Evolutionary conservation across 2,329 filamentous ascomycete genomes (phyloP).

Genomic region (Mycogone perniciosa): DNA sequence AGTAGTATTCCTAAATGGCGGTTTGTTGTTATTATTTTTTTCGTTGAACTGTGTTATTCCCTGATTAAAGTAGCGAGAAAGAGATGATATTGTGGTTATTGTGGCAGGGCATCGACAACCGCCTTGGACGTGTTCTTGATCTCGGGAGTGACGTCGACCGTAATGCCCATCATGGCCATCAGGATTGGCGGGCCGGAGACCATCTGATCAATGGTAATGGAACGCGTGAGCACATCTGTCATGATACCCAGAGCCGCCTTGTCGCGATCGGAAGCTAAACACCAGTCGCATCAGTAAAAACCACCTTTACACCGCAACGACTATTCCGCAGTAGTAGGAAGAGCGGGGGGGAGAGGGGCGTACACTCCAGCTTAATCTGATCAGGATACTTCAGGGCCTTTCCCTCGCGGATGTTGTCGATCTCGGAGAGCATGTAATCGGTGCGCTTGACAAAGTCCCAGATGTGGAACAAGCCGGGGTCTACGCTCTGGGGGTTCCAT

Average conservation of each 20-base stretch:
- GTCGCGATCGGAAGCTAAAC: slow-evolving; percentile 16
- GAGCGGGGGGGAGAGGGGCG: not conserved
- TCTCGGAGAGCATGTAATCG: slow-evolving; percentile 36
- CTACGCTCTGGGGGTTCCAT: slow-evolving; percentile 21
- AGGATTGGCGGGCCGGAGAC: slow-evolving; percentile 22
- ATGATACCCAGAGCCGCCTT: slow-evolving; percentile 22
- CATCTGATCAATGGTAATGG: slow-evolving; percentile 27
- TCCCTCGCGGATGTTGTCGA: slow-evolving; percentile 33
- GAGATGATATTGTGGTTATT: not conserved
- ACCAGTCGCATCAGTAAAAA: too few relatives aligned
- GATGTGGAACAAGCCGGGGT: slow-evolving; percentile 30
- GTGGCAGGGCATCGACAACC: slow-evolving; percentile 18
- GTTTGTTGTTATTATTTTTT: too few relatives aligned
- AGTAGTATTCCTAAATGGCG: too few relatives aligned
- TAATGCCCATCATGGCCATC: slow-evolving; percentile 28
- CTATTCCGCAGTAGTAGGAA: too few relatives aligned
- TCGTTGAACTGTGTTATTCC: too few relatives aligned
- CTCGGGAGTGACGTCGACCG: slow-evolving; percentile 24
- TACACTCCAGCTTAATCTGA: slow-evolving; percentile 19
- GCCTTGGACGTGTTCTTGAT: slow-evolving; percentile 23
- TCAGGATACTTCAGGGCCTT: slow-evolving; percentile 27
- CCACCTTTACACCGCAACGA: too few relatives aligned
- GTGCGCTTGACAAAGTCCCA: slow-evolving; percentile 38
- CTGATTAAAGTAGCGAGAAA: too few relatives aligned
- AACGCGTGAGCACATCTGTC: slow-evolving; percentile 26